A percentile compares a stretch with the other conserved stretches of the same genome.
phyloP scores from a whole-genome alignment of 1,139 yeast species.

The Saccharomyces uvarum region DNA sequence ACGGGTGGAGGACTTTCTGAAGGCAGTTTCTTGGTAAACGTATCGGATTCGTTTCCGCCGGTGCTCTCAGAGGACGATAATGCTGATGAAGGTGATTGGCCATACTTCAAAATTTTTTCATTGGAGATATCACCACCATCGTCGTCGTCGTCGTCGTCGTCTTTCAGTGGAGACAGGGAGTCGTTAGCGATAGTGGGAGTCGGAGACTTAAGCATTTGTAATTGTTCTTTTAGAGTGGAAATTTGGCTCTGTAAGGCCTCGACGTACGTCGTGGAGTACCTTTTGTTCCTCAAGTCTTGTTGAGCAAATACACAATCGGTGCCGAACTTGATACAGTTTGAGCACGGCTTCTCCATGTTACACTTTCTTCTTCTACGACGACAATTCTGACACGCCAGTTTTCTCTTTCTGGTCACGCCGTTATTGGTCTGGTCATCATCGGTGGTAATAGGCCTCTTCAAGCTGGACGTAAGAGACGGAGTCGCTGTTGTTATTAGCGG shows the following conservation, averaged over 20 bases:
- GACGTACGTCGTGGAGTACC: slow-evolving; percentile 45
- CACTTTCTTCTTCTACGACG: slow-evolving; percentile 48
- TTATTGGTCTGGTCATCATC: not conserved
- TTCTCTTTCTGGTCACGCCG: not conserved
- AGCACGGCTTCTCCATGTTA: slow-evolving; percentile 42
- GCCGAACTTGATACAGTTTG: slow-evolving; percentile 38
- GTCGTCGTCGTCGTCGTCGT: not conserved
- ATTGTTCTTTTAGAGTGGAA: not conserved
- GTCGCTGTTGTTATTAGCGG: not conserved
- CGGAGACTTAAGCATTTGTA: not conserved
- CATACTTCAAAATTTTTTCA: not conserved
- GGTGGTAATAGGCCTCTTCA: not conserved
- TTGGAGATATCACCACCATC: not conserved
- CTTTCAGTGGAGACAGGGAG: not conserved
- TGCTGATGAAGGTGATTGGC: slow-evolving; percentile 4
- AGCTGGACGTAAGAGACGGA: not conserved
- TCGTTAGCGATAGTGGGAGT: not conserved
- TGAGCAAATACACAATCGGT: slow-evolving; percentile 41
- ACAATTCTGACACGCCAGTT: slow-evolving; percentile 41
- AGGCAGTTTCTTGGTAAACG: slow-evolving; percentile 1
- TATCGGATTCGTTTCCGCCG: slow-evolving; percentile 1
- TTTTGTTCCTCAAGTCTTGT: slow-evolving; percentile 42
- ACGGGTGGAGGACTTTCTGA: slow-evolving; percentile 1
- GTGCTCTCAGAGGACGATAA: not conserved
- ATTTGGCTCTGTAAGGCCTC: slow-evolving; percentile 24